phyloP scores from a whole-genome alignment of 2,329 filamentous ascomycete genomes.

The Daldinia eschscholtzii region DNA sequence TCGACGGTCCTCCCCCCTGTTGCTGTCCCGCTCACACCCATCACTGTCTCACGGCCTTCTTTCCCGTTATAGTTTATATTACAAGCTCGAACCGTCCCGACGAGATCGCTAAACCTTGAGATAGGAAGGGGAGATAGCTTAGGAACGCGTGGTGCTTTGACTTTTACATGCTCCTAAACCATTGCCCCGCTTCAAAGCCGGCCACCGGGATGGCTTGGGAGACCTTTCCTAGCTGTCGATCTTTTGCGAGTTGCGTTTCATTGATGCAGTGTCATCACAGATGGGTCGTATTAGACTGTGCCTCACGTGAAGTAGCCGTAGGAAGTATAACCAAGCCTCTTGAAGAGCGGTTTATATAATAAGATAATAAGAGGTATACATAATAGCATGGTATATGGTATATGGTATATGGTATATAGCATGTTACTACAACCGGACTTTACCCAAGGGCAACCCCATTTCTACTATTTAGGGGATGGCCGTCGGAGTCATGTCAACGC shows the following conservation, averaged over 20 bases:
- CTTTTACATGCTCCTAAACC: not conserved
- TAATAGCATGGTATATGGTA: slow-evolving; percentile 13
- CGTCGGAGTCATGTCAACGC: not conserved
- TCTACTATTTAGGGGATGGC: not conserved
- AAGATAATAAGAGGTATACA: not conserved
- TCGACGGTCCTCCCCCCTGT: not conserved
- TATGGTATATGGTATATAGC: not conserved
- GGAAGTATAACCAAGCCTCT: slow-evolving; percentile 1
- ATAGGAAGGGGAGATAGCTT: not conserved
- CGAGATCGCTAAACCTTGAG: slow-evolving; percentile 13
- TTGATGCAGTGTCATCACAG: slow-evolving; percentile 27
- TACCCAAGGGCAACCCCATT: not conserved
- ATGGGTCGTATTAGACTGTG: slow-evolving; percentile 19
- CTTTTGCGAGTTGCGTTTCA: slow-evolving; percentile 25
- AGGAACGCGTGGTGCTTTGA: slow-evolving; percentile 2
- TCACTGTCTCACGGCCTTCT: slow-evolving; percentile 31
- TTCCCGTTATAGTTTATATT: slow-evolving; percentile 32
- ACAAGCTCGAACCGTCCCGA: slow-evolving; percentile 15
- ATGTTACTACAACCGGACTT: not conserved
- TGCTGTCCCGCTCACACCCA: slow-evolving; percentile 13
- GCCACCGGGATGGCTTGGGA: slow-evolving; percentile 3
- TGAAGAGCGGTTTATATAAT: not conserved
- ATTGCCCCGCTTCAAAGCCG: slow-evolving; percentile 4
- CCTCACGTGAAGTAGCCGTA: slow-evolving; percentile 10
- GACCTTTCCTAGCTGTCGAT: slow-evolving; percentile 20